These are phyloP conservation scores for Agrostemma githago DNA, from an alignment of 148 eudicot genomes.

Conservation along the genomic window DNA sequence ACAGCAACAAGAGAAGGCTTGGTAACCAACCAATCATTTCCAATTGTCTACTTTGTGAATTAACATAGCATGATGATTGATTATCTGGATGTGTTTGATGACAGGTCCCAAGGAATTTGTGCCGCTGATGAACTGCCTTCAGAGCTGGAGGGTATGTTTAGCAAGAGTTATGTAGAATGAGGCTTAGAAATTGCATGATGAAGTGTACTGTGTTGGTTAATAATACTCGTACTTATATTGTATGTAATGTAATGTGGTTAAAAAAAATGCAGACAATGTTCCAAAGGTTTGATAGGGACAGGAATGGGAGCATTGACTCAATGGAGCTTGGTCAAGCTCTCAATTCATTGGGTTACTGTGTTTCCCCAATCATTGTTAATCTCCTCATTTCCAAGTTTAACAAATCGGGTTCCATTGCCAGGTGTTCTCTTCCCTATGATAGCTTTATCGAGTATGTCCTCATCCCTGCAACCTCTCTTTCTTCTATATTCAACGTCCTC, in stretches of 20 bases:
- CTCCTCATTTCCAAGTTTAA: slow-evolving; percentile 67
- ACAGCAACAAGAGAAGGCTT: slow-evolving; percentile 24
- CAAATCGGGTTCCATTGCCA: slow-evolving; percentile 30
- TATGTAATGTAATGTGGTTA: too few relatives aligned
- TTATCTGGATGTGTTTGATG: background rate
- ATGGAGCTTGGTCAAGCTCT: slow-evolving; percentile 62
- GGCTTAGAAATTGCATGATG: too few relatives aligned
- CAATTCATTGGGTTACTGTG: slow-evolving; percentile 50
- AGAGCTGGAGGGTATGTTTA: slow-evolving; percentile 64
- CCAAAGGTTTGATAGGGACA: slow-evolving; percentile 80
- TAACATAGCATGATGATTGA: too few relatives aligned
- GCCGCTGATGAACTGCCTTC: slow-evolving; percentile 59
- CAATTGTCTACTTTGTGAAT: too few relatives aligned
- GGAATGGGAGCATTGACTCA: slow-evolving; percentile 70
- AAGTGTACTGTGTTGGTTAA: too few relatives aligned
- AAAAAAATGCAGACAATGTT: slow-evolving; percentile 30
- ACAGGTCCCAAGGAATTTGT: slow-evolving; percentile 80
- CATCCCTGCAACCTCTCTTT: background rate
- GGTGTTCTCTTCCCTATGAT: slow-evolving; percentile 68
- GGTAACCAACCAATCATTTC: slow-evolving; percentile 6
- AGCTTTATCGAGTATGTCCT: slow-evolving; percentile 72
- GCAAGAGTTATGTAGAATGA: too few relatives aligned
- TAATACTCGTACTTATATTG: too few relatives aligned
- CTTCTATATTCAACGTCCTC: too few relatives aligned
- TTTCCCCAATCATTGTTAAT: slow-evolving; percentile 53